Conservation (phyloP, 352 stramenopile species). For the Pythium biforme region DNA sequence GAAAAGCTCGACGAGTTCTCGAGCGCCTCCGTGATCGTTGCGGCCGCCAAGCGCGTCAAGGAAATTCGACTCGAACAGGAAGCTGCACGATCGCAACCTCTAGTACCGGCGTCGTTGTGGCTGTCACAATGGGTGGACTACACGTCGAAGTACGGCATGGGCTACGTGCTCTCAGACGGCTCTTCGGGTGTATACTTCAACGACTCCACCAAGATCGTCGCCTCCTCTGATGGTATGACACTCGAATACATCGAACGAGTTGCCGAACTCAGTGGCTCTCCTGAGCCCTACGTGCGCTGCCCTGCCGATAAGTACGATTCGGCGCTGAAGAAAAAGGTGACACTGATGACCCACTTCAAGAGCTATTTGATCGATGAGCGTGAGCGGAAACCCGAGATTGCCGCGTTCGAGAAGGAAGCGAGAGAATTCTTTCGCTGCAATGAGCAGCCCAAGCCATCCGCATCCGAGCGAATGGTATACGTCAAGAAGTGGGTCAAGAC, state of each 20-base stretch:
- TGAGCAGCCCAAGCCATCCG: conserved; percentile 3
- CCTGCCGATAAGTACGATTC: conserved; percentile 75
- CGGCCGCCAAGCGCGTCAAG: conserved; percentile 61
- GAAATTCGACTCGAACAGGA: conserved; percentile 57
- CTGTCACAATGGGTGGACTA: conserved; percentile 98
- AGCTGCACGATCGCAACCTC: conserved; percentile 19
- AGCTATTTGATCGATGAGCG: conserved; percentile 94
- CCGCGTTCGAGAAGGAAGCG: conserved; percentile 29
- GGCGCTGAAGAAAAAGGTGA: conserved; percentile 97
- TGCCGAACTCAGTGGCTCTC: conserved; percentile 37
- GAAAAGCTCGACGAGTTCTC: conserved; percentile 58
- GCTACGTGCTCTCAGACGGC: conserved; percentile 96
- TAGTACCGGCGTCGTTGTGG: conserved; percentile 83
- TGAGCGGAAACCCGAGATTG: conserved; percentile 25
- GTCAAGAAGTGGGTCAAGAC: conserved; percentile 99
- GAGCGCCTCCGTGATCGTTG: conserved; percentile 54
- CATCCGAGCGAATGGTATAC: conserved; percentile 75
- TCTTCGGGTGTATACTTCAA: conserved; percentile 98
- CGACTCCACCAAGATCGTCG: conserved; percentile 97
- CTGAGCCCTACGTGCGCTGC: conserved; percentile 39
- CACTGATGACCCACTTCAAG: conserved; percentile 96
- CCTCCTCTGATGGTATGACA: conserved; percentile 75
- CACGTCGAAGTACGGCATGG: conserved; percentile 98
- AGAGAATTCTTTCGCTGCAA: conserved; percentile 6
- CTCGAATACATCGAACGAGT: conserved; percentile 97